These are phyloP conservation scores for Solanum bulbocastanum DNA, from an alignment of 257 asterid genomes.

Conservation along the genomic window DNA sequence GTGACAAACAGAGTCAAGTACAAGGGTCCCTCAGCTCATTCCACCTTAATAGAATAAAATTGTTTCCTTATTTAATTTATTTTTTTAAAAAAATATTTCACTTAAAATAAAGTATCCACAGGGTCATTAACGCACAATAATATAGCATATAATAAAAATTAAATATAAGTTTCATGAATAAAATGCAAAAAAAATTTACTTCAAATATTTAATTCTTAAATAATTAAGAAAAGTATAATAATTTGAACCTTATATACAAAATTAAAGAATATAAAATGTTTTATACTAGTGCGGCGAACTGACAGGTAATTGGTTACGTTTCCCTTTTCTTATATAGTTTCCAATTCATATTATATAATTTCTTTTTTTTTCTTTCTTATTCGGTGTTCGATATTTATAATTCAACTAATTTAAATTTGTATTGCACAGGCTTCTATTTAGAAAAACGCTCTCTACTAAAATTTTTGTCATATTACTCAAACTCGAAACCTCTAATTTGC, in stretches of 20 bases:
- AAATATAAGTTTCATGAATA: neutral
- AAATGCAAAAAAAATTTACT: no score
- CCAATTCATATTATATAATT: no score
- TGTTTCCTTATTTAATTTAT: neutral
- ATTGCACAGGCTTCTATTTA: rapidly evolving
- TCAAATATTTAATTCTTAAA: neutral
- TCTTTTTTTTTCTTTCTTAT: rapidly evolving
- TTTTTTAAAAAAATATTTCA: neutral
- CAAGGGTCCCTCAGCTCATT: no score
- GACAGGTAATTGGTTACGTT: neutral
- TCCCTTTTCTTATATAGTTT: neutral
- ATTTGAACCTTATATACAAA: no score
- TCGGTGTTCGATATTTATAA: rapidly evolving
- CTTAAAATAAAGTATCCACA: neutral
- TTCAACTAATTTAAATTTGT: no score
- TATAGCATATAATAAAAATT: neutral
- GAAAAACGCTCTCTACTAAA: rapidly evolving
- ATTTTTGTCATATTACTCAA: no score
- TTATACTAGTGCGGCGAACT: neutral
- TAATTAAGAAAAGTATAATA: no score
- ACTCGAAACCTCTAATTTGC: no score
- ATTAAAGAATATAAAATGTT: no score
- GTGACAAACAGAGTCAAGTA: no score
- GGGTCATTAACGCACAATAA: neutral
- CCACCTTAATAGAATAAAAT: neutral